Conservation (phyloP, 2,329 filamentous ascomycete species). For the Colletotrichum gigasporum region DNA sequence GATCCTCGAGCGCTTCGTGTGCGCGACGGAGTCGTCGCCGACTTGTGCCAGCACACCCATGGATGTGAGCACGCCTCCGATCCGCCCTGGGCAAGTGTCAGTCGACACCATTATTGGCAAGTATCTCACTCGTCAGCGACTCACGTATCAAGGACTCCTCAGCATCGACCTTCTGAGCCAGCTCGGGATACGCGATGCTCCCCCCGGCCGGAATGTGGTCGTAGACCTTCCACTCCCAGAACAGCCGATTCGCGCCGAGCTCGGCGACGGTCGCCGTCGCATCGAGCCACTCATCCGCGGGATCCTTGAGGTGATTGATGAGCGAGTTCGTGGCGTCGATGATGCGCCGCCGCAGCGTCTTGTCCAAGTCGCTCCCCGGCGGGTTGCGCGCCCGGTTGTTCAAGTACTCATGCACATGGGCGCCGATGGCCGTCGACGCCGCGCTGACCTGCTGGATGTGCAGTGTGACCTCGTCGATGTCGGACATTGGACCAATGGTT, state of each 20-base stretch:
- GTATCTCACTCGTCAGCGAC: not conserved
- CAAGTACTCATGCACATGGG: constrained; percentile 10
- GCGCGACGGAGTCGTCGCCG: constrained; percentile 21
- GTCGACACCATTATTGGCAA: not conserved
- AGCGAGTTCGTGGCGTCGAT: constrained; percentile 23
- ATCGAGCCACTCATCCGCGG: constrained; percentile 23
- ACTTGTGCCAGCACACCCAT: constrained; percentile 21
- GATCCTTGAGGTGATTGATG: constrained; percentile 16
- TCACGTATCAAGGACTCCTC: constrained; percentile 40
- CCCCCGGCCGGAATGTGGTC: constrained; percentile 42
- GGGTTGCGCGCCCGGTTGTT: not conserved
- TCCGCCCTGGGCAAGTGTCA: constrained; percentile 6
- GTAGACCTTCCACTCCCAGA: constrained; percentile 45
- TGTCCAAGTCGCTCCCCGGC: constrained; percentile 11
- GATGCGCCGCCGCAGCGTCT: constrained; percentile 17
- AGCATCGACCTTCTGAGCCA: constrained; percentile 40
- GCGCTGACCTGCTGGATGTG: constrained; percentile 11
- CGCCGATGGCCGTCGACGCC: constrained; percentile 13
- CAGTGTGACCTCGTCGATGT: too few species aligned
- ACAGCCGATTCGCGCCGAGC: constrained; percentile 35
- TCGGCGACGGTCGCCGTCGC: constrained; percentile 17
- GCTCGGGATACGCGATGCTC: constrained; percentile 39
- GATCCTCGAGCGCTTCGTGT: constrained; percentile 24
- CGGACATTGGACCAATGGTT: constrained; percentile 8
- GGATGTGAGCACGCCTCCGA: constrained; percentile 23